These are phyloP conservation scores for Leishmania lainsoni DNA, from an alignment of 208 protist species.

Conservation along the genomic window DNA sequence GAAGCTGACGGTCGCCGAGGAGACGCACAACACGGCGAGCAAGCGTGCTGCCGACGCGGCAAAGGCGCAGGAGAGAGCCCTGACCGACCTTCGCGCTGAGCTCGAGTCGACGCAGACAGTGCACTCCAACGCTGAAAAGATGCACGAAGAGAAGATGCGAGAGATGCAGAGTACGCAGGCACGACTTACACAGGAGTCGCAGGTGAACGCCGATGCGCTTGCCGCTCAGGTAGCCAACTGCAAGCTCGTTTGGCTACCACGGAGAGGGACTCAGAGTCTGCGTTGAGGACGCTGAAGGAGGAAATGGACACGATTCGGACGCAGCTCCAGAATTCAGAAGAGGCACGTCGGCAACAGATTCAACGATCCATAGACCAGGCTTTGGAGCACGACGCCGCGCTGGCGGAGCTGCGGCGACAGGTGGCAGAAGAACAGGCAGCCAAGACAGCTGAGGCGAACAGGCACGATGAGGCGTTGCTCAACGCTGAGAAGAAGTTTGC, in stretches of 20 bases:
- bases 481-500: neutral
- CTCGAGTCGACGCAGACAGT: conserved; percentile 1
- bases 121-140: neutral
- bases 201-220: neutral
- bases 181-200: neutral
- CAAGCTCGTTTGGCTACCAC: neutral
- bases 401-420: neutral
- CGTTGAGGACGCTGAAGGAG: neutral
- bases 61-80: neutral
- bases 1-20: conserved; percentile 5
- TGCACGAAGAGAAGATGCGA: conserved; percentile 1
- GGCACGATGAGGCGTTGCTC: conserved; percentile 5
- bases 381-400: neutral
- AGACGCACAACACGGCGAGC: neutral
- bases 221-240: neutral
- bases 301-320: neutral
- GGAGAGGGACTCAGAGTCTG: neutral
- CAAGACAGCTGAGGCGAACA: neutral
- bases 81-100: neutral
- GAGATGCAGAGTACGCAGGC: neutral
- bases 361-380: neutral
- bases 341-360: neutral
- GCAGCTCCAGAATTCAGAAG: neutral
- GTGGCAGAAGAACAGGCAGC: neutral
- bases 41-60: neutral